Evolutionary conservation across 306 rosid genomes (phyloP).

Genomic region (Fagus sylvatica): DNA sequence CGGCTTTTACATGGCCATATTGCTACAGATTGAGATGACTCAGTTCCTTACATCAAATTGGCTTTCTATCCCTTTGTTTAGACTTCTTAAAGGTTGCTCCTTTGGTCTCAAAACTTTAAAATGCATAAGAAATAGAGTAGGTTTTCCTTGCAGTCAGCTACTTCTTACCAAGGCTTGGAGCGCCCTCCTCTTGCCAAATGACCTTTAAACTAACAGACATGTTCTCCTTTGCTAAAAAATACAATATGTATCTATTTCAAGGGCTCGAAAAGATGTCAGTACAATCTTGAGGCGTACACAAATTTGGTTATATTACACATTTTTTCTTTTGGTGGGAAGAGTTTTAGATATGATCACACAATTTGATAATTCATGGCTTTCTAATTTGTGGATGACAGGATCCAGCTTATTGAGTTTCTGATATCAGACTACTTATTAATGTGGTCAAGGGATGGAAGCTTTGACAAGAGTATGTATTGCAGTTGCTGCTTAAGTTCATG

Average conservation of each 20-base stretch:
- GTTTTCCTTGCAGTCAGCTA: too few species aligned
- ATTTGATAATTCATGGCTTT: background rate
- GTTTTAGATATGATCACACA: background rate
- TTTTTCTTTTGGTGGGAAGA: background rate
- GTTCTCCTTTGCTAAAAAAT: too few species aligned
- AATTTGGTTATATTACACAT: background rate
- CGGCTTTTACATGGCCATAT: too few species aligned
- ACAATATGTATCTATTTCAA: background rate
- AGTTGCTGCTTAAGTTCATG: constrained; percentile 12
- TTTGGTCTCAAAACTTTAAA: too few species aligned
- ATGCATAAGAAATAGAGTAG: too few species aligned
- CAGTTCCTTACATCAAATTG: too few species aligned
- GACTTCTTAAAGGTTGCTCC: too few species aligned
- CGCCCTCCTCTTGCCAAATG: too few species aligned
- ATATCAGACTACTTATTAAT: constrained; percentile 61
- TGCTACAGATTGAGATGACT: too few species aligned
- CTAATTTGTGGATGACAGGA: constrained; percentile 52
- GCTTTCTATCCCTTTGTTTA: too few species aligned
- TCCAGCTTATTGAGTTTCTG: constrained; percentile 83
- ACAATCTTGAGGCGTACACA: background rate
- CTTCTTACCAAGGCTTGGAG: too few species aligned
- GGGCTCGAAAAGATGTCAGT: background rate
- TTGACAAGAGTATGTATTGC: constrained; percentile 53
- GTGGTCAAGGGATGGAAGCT: constrained; percentile 73
- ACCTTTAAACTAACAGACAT: too few species aligned